Evolutionary conservation across 2,329 filamentous ascomycete species (phyloP).

Genomic region (Beauveria sp.): DNA sequence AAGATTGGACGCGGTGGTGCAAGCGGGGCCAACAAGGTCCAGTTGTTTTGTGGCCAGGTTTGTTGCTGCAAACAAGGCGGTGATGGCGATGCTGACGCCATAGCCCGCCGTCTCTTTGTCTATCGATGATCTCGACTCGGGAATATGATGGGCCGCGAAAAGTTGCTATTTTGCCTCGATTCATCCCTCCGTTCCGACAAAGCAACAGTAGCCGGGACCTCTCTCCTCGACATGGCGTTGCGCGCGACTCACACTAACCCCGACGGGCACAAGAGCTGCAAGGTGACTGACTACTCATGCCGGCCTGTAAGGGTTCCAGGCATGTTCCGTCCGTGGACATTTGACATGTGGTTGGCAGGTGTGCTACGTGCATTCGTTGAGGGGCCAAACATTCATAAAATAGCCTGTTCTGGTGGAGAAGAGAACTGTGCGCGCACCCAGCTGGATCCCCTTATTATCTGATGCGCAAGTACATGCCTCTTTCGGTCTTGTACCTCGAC

Average conservation of each 20-base stretch:
- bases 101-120: too few relatives aligned
- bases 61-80: not conserved
- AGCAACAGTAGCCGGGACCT: not conserved
- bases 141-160: too few relatives aligned
- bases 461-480: conserved; percentile 6
- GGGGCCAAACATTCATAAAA: not conserved
- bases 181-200: not conserved
- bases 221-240: not conserved
- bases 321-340: not conserved
- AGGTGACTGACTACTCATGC: too few relatives aligned
- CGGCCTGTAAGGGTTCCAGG: not conserved
- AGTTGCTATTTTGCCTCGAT: not conserved
- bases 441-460: conserved; percentile 1
- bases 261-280: not conserved
- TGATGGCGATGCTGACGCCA: not conserved
- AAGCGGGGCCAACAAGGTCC: not conserved
- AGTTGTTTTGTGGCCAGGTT: not conserved
- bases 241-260: not conserved
- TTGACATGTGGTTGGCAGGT: not conserved
- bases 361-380: not conserved
- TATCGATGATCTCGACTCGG: too few relatives aligned
- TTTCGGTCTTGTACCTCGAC: conserved; percentile 6
- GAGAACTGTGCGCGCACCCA: not conserved
- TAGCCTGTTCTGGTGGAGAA: not conserved
- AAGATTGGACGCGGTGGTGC: not conserved